These are phyloP conservation scores for Monascus purpureus DNA, from an alignment of 495 filamentous ascomycete species.

Conservation along the genomic window DNA sequence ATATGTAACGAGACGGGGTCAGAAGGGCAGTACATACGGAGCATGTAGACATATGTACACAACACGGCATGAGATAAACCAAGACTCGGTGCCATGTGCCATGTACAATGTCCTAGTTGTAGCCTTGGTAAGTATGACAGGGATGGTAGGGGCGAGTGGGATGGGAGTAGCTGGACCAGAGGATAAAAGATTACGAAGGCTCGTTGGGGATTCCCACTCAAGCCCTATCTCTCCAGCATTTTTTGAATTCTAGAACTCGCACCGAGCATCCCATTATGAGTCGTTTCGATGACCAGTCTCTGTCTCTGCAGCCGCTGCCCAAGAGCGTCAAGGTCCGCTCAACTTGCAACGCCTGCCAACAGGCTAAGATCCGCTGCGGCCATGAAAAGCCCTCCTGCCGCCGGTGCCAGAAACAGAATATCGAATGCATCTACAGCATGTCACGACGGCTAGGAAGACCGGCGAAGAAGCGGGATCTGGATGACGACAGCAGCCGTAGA, in stretches of 20 bases:
- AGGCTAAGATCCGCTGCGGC: conserved; percentile 36
- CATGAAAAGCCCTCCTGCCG: conserved; percentile 32
- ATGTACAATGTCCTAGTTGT: no score
- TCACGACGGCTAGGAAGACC: conserved; percentile 30
- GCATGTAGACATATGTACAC: neutral
- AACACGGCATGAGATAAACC: neutral
- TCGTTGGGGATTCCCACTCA: no score
- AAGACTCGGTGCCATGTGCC: no score
- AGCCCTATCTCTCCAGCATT: neutral
- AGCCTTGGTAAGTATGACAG: neutral
- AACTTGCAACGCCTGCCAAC: conserved; percentile 35
- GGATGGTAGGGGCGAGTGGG: neutral
- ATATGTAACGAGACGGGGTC: neutral
- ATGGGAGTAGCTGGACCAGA: no score
- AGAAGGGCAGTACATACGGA: neutral
- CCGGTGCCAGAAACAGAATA: conserved; percentile 28
- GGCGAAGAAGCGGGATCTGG: conserved; percentile 19
- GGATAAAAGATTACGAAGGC: no score
- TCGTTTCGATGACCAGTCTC: conserved; percentile 1
- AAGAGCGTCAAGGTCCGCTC: conserved; percentile 30
- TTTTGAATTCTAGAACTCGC: neutral
- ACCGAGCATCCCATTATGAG: neutral
- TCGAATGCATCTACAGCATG: conserved; percentile 32
- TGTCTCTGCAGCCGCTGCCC: conserved; percentile 7
- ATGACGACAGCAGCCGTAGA: neutral